A percentile compares a stretch with the other conserved stretches of the same genome.
Conservation (phyloP, 345 rosid species). For the Cardiospermum halicacabum region DNA sequence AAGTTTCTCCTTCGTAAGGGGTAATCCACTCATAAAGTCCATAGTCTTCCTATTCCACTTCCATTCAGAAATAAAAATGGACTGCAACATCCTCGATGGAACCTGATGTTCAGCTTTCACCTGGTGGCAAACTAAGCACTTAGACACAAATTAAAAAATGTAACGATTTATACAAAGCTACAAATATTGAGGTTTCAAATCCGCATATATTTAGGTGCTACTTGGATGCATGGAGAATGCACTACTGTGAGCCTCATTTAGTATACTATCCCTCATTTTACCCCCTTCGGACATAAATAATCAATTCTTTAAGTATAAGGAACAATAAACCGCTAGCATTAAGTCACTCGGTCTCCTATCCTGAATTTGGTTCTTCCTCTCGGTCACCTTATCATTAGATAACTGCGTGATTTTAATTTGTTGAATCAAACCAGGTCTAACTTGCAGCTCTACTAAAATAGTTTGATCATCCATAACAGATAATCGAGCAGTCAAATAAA, state of each 20-base stretch:
- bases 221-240: not conserved
- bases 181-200: not conserved
- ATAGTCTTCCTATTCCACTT: not conserved
- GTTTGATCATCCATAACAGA: not conserved
- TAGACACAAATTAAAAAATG: not conserved
- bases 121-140: not conserved
- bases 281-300: too few relatives aligned
- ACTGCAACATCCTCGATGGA: not conserved
- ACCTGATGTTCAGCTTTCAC: not conserved
- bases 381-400: too few relatives aligned
- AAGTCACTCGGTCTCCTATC: too few relatives aligned
- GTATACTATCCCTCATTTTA: too few relatives aligned
- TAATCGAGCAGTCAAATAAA: not conserved
- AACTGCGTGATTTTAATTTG: too few relatives aligned
- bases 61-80: not conserved
- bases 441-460: too few relatives aligned
- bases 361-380: too few relatives aligned
- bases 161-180: not conserved
- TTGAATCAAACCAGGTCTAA: too few relatives aligned
- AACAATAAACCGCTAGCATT: too few relatives aligned
- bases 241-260: too few relatives aligned
- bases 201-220: not conserved
- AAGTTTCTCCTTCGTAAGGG: not conserved
- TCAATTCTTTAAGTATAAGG: too few relatives aligned
- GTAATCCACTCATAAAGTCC: not conserved